phyloP scores from a whole-genome alignment of 495 filamentous ascomycete genomes.

The Xylaria castorea region DNA sequence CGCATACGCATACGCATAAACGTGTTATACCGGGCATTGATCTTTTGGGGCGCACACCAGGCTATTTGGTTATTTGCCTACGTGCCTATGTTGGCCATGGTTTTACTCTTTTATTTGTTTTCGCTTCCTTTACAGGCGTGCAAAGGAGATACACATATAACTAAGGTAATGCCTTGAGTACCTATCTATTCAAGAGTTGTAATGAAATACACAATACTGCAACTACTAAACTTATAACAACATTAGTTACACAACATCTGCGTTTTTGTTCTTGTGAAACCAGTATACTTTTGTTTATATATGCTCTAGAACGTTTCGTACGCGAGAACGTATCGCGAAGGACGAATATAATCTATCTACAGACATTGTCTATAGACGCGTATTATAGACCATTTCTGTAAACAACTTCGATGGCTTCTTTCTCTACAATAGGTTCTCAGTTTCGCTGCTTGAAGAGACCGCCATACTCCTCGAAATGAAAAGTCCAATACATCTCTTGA shows the following conservation, averaged over 20 bases:
- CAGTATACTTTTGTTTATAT: not conserved
- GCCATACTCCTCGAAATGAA: not conserved
- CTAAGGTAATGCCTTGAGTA: not conserved
- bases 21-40: not conserved
- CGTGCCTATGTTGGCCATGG: not conserved
- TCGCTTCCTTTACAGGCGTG: not conserved
- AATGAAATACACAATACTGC: not conserved
- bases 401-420: not conserved
- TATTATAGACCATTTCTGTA: not conserved
- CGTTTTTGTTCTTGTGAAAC: not conserved
- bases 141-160: not conserved
- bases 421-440: not conserved
- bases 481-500: not conserved
- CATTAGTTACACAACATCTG: not conserved
- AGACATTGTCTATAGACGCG: not conserved
- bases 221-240: not conserved
- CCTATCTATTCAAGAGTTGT: not conserved
- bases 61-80: not conserved
- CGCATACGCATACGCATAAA: constrained; percentile 10
- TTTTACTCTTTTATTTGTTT: not conserved
- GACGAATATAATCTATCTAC: not conserved
- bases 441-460: not conserved
- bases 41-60: not conserved
- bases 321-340: not conserved
- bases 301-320: not conserved